phyloP scores from a whole-genome alignment of 176 grass and related monocot species.

The Aegilops speltoides region DNA sequence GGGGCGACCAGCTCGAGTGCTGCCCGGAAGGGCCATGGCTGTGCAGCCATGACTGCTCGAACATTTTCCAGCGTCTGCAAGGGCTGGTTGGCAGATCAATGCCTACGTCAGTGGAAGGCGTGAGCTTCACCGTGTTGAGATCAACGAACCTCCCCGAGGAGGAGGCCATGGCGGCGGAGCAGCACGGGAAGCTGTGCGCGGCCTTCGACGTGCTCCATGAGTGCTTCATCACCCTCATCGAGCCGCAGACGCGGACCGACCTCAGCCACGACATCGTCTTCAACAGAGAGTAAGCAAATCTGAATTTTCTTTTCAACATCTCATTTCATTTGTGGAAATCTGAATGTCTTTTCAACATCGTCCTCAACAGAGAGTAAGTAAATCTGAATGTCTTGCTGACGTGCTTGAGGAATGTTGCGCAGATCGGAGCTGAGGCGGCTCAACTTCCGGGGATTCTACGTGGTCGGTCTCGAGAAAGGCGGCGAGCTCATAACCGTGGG shows the following conservation, averaged over 20 bases:
- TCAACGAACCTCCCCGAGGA: neutral
- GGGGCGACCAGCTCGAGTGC: neutral
- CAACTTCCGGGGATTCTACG: slow-evolving; percentile 64
- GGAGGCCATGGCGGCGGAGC: slow-evolving; percentile 33
- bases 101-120: slow-evolving; percentile 11
- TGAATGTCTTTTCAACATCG: too few relatives aligned
- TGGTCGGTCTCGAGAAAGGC: slow-evolving; percentile 51
- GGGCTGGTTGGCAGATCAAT: slow-evolving; percentile 14
- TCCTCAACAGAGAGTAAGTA: too few relatives aligned
- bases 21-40: slow-evolving; percentile 35
- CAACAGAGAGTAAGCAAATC: slow-evolving; percentile 46
- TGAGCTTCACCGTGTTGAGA: slow-evolving; percentile 42
- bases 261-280: slow-evolving; percentile 53
- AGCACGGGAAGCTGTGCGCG: slow-evolving; percentile 39
- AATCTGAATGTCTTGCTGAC: neutral
- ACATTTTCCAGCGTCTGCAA: slow-evolving; percentile 33
- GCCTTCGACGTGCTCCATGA: slow-evolving; percentile 70
- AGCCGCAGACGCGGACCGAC: slow-evolving; percentile 49
- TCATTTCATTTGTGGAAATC: neutral
- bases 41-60: slow-evolving; percentile 35
- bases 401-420: neutral
- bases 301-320: neutral
- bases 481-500: slow-evolving; percentile 55
- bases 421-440: slow-evolving; percentile 54
- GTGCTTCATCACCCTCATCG: slow-evolving; percentile 59